Percentiles rank a stretch among this genome's conserved stretches.
Conservation (phyloP, 192 early-diverging fungal genomes). For the Linnemannia schmuckeri region DNA sequence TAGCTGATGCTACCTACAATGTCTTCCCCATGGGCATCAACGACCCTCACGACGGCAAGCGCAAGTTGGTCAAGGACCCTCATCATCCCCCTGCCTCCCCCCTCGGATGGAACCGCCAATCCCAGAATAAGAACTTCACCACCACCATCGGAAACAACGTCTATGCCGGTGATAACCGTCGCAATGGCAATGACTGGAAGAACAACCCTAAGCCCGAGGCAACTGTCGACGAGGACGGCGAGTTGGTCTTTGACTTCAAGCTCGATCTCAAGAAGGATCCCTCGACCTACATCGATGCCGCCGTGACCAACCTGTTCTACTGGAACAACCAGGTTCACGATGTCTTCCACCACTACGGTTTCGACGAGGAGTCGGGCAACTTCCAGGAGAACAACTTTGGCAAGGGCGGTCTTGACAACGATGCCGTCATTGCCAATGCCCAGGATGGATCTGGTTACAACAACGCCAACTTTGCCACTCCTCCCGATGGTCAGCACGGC, state of each 20-base stretch:
- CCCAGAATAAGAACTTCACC: slow-evolving; percentile 68
- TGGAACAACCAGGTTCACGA: slow-evolving; percentile 95
- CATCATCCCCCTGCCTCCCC: slow-evolving; percentile 71
- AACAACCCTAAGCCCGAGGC: slow-evolving; percentile 85
- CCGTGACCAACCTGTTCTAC: slow-evolving; percentile 93
- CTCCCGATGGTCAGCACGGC: slow-evolving; percentile 91
- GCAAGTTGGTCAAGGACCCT: slow-evolving; percentile 68
- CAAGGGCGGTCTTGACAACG: slow-evolving; percentile 78
- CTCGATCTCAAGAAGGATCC: slow-evolving; percentile 76
- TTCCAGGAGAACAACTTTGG: slow-evolving; percentile 93
- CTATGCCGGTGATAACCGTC: slow-evolving; percentile 87
- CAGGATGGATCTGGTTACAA: slow-evolving; percentile 93
- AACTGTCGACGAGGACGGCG: slow-evolving; percentile 50
- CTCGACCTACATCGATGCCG: slow-evolving; percentile 79
- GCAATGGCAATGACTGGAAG: slow-evolving; percentile 79
- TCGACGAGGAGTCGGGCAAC: slow-evolving; percentile 92
- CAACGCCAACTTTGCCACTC: slow-evolving; percentile 97
- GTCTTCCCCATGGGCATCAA: slow-evolving; percentile 85
- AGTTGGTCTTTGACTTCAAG: slow-evolving; percentile 83
- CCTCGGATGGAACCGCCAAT: slow-evolving; percentile 82
- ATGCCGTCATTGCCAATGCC: slow-evolving; percentile 91
- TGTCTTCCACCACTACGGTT: slow-evolving; percentile 90
- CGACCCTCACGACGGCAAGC: slow-evolving; percentile 80
- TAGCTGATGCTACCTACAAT: slow-evolving; percentile 80
- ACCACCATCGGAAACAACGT: slow-evolving; percentile 93